Conservation (phyloP, 176 grass and related monocot species). For the Rhynchospora tenuis region DNA sequence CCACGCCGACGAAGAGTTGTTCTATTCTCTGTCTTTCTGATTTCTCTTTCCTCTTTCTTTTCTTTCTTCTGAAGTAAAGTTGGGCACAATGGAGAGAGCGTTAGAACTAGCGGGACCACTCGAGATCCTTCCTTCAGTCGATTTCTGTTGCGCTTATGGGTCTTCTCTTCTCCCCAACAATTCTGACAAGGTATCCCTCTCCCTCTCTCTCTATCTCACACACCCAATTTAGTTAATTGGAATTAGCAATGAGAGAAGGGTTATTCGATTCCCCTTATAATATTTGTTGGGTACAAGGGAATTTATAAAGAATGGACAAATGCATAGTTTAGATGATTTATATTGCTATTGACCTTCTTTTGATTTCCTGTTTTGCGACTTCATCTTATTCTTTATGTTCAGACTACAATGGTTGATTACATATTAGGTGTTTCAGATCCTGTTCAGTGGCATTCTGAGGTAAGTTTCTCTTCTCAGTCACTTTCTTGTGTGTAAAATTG, state of each 20-base stretch:
- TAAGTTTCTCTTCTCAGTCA: neutral
- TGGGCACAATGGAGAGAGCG: neutral
- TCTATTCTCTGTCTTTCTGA: no score
- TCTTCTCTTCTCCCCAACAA: slow-evolving; percentile 67
- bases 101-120: slow-evolving; percentile 50
- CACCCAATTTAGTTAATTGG: neutral
- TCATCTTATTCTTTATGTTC: neutral
- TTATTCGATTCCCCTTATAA: neutral
- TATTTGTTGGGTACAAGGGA: neutral
- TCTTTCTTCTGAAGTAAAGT: neutral
- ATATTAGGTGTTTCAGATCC: slow-evolving; percentile 78
- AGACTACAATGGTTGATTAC: slow-evolving; percentile 86
- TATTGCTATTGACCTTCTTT: slow-evolving; percentile 2
- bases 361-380: neutral
- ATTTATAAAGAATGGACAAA: neutral
- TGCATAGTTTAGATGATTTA: neutral
- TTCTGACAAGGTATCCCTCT: slow-evolving; percentile 20
- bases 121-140: slow-evolving; percentile 56
- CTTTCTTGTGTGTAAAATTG: neutral
- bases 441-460: slow-evolving; percentile 64
- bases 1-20: no score
- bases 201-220: neutral
- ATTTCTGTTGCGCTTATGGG: slow-evolving; percentile 88
- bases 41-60: neutral
- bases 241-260: neutral